Evolutionary conservation across 495 filamentous ascomycete genomes (phyloP).

Genomic region (Podospora australis): DNA sequence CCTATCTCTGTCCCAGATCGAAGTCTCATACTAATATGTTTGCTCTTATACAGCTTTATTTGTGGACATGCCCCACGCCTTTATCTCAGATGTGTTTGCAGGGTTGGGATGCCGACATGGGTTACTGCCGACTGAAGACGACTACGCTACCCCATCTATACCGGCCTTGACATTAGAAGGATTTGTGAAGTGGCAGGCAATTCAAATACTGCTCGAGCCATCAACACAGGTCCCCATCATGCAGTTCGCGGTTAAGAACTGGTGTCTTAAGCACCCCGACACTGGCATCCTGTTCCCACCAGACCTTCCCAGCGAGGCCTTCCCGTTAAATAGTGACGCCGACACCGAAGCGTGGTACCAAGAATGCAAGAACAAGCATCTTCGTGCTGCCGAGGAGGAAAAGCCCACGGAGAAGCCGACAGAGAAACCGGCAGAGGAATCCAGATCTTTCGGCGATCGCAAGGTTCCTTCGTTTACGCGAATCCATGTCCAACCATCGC

Average conservation of each 20-base stretch:
- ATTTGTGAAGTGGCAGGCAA: conserved; percentile 90
- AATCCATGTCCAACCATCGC: conserved; percentile 11
- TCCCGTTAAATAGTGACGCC: conserved; percentile 66
- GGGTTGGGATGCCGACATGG: conserved; percentile 82
- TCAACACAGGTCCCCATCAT: conserved; percentile 81
- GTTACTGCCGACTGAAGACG: conserved; percentile 57
- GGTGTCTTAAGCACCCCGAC: conserved; percentile 66
- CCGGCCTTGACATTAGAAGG: conserved; percentile 77
- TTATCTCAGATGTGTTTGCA: conserved; percentile 87
- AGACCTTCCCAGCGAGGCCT: conserved; percentile 65
- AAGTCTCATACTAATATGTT: conserved; percentile 26
- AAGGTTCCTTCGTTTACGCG: conserved; percentile 19
- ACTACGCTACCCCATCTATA: conserved; percentile 66
- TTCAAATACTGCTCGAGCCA: conserved; percentile 82
- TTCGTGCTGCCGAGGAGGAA: conserved; percentile 13
- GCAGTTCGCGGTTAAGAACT: conserved; percentile 70
- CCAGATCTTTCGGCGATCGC: conserved; percentile 17
- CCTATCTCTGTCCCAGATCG: conserved; percentile 1
- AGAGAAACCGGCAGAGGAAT: conserved; percentile 11
- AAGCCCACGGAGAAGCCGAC: conserved; percentile 26
- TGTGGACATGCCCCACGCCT: conserved; percentile 61
- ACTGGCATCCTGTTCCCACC: conserved; percentile 68
- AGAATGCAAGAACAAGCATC: conserved; percentile 48
- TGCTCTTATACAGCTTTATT: conserved; percentile 62
- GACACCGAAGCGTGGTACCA: conserved; percentile 84